Base-by-base conservation (phyloP, 1,284 basidiomycete genomes). In the Cutaneotrichosporon sp. region DNA sequence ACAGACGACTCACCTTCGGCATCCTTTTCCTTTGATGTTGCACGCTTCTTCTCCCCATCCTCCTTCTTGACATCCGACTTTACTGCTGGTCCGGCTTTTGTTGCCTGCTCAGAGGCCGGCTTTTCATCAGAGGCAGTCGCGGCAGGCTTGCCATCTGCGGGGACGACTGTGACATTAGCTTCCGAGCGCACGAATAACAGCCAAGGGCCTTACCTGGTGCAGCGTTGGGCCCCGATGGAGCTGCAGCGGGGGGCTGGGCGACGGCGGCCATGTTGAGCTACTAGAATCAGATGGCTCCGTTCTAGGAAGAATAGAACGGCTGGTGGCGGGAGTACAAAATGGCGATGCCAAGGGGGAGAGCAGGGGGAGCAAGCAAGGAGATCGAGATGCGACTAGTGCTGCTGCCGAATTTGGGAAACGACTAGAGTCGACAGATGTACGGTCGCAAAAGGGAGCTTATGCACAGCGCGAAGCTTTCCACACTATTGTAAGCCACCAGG, bases 251-350 rank as follows among this genome's bases (percentile, higher is more conserved):
- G 10, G 52, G 42, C 10, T 52, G 52, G 26, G 60, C 60, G 3
- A 62, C 54, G 11, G 60, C 58, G 25, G 60, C 49, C 60, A 62
- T 62, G 34, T 24, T 26, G 25, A 20, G 33, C 14, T 34, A 35
- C 19, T 3, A 14, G 43, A 17, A 19, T 9, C 4, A n/a, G 8
- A 27, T 14, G 37, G 16, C 16, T 22, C 19, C 22, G 24, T 20
- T 42, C 26, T 29, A 43, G 38, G 24, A 41, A 22, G 20, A 24
- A 41, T 24, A 41, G 38, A 41, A 22, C 24, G 16, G 16, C 24
- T 4, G 22, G 38, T 26, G 38, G 22, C 24, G 24, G 26, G 25
- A 10, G 20, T 20, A 41, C 24, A 26, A 25, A 7, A 26, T n/a
- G n/a, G n/a, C n/a, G n/a, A n/a, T n/a, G n/a, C n/a, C n/a, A n/a